These are phyloP conservation scores for Globisporangium alternatum DNA, from an alignment of 352 stramenopile species.

Conservation along the genomic window DNA sequence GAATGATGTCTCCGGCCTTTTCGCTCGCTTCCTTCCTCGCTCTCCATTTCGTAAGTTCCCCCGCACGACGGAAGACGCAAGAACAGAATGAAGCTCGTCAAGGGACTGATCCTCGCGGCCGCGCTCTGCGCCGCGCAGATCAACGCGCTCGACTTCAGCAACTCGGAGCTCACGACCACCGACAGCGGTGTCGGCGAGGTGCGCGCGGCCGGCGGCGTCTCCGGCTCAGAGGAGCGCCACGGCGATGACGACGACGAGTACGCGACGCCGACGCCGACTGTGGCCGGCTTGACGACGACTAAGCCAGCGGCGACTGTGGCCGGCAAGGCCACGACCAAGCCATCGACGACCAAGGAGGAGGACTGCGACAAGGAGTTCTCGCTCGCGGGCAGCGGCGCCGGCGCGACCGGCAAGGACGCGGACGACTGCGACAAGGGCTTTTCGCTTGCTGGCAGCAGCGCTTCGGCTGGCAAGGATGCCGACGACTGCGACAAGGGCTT, in stretches of 20 bases:
- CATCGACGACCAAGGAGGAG: constrained; percentile 7
- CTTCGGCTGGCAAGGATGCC: constrained; percentile 4
- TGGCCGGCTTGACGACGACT: constrained; percentile 1
- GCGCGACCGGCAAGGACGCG: constrained; percentile 2
- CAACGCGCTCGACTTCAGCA: constrained; percentile 50
- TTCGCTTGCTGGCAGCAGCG: constrained; percentile 6
- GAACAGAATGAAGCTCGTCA: constrained; percentile 33
- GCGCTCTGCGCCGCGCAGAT: constrained; percentile 50
- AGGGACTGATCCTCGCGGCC: constrained; percentile 51
- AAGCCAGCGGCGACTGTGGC: not conserved
- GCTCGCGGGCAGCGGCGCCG: constrained; percentile 22
- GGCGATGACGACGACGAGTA: constrained; percentile 4
- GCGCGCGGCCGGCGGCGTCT: constrained; percentile 15
- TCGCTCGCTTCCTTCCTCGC: not conserved
- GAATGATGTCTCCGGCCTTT: not conserved
- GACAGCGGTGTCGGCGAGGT: constrained; percentile 20
- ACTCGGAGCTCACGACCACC: constrained; percentile 17
- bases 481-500: constrained; percentile 18
- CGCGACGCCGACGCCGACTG: constrained; percentile 9
- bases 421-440: constrained; percentile 26
- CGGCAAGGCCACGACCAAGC: not conserved
- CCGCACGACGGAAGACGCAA: not conserved
- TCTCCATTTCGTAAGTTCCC: constrained; percentile 17
- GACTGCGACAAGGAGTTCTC: constrained; percentile 39
- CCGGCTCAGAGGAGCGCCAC: constrained; percentile 12